Percentiles rank a stretch among this genome's conserved stretches.
Conservation (phyloP, 2,329 filamentous ascomycete species). For the Trichoderma afroharzianum region DNA sequence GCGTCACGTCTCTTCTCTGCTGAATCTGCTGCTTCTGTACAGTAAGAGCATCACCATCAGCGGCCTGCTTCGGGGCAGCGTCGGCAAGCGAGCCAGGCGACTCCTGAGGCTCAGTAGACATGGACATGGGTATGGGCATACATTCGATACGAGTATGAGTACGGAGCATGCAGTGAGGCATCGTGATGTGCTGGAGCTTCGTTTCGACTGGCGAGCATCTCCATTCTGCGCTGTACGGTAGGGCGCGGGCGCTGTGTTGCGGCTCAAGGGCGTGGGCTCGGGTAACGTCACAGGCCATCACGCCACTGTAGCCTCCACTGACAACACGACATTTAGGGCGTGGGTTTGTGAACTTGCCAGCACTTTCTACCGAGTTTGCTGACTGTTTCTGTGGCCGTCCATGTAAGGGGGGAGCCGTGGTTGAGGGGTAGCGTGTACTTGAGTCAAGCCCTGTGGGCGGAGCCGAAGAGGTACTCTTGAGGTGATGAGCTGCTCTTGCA, state of each 20-base stretch:
- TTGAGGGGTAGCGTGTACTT: neutral
- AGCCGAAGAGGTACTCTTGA: neutral
- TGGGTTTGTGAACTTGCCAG: constrained; percentile 4
- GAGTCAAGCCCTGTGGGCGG: neutral
- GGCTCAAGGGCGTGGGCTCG: neutral
- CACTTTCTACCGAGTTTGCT: neutral
- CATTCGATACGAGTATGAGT: neutral
- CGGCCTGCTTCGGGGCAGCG: neutral
- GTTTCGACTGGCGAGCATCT: neutral
- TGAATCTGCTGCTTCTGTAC: neutral
- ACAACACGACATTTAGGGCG: constrained; percentile 15
- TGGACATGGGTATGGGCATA: neutral
- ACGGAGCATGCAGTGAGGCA: neutral
- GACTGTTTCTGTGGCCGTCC: neutral
- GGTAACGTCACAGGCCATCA: constrained; percentile 16
- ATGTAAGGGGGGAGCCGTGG: neutral
- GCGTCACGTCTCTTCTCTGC: neutral
- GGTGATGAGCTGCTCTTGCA: accelerated
- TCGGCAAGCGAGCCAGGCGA: neutral
- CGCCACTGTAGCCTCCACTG: constrained; percentile 17
- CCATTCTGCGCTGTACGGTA: neutral
- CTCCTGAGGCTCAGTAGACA: neutral
- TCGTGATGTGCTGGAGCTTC: neutral
- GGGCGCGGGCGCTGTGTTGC: neutral
- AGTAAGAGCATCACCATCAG: neutral